These are phyloP conservation scores for Phyllosticta citriasiana DNA, from an alignment of 2,329 filamentous ascomycete species.

Conservation along the genomic window DNA sequence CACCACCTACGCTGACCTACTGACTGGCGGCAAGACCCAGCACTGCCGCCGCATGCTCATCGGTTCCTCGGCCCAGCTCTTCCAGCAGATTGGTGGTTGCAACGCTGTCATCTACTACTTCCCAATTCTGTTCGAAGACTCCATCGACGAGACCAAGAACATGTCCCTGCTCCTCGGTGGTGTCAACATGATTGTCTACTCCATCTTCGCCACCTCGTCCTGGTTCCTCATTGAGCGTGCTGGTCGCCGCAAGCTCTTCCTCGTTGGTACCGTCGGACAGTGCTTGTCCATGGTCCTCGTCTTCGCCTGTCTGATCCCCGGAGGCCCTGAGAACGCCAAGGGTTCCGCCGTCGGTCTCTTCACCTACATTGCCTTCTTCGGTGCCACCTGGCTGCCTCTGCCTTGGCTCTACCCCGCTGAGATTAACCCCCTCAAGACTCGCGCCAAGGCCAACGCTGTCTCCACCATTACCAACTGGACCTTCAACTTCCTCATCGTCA, in stretches of 20 bases:
- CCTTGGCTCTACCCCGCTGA: slow-evolving; percentile 47
- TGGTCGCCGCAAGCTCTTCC: slow-evolving; percentile 35
- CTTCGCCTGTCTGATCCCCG: slow-evolving; percentile 33
- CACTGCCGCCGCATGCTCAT: slow-evolving; percentile 56
- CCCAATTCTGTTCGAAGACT: slow-evolving; percentile 34
- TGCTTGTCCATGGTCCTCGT: slow-evolving; percentile 43
- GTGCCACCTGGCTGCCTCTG: slow-evolving; percentile 54
- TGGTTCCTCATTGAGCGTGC: slow-evolving; percentile 57
- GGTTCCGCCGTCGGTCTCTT: slow-evolving; percentile 52
- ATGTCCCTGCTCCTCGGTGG: slow-evolving; percentile 35
- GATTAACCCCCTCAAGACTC: slow-evolving; percentile 45
- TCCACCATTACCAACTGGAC: slow-evolving; percentile 47
- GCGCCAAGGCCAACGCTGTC: slow-evolving; percentile 46
- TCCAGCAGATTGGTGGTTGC: slow-evolving; percentile 51
- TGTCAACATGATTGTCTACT: slow-evolving; percentile 47
- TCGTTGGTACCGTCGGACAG: slow-evolving; percentile 40
- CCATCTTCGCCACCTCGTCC: slow-evolving; percentile 47
- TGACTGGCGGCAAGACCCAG: slow-evolving; percentile 54
- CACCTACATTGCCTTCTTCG: slow-evolving; percentile 60
- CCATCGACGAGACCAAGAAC: slow-evolving; percentile 39
- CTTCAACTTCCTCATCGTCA: slow-evolving; percentile 39
- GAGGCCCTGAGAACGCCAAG: slow-evolving; percentile 28
- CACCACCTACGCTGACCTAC: slow-evolving; percentile 42
- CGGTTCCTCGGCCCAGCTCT: slow-evolving; percentile 47
- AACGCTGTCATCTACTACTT: slow-evolving; percentile 37